phyloP scores from a whole-genome alignment of 164 flowering plant species.

The Aristolochia californica region DNA sequence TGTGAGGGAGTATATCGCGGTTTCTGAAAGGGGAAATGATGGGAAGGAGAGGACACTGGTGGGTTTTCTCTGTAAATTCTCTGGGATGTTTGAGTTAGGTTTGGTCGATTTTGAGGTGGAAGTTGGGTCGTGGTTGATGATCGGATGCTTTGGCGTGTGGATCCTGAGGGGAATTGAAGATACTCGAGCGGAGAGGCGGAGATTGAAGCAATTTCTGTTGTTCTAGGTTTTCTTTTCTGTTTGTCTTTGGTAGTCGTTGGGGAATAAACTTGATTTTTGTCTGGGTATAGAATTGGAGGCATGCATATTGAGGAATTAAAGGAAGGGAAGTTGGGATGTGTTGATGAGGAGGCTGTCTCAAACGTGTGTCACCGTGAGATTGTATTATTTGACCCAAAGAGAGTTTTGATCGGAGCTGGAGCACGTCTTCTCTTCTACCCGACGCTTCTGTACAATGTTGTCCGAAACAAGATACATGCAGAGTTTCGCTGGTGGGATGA shows the following conservation, averaged over 20 bases:
- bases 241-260: not conserved
- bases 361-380: conserved; percentile 11
- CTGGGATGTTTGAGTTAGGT: too few relatives aligned
- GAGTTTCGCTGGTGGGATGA: conserved; percentile 95
- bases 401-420: conserved; percentile 63
- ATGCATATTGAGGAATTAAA: conserved; percentile 67
- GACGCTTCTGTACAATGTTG: conserved; percentile 70
- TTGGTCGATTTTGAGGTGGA: not conserved
- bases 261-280: not conserved
- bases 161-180: too few relatives aligned
- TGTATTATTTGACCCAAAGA: conserved; percentile 32
- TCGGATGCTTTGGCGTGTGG: too few relatives aligned
- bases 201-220: not conserved
- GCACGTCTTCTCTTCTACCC: conserved; percentile 83
- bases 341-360: conserved; percentile 10
- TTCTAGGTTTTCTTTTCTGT: not conserved
- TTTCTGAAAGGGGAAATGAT: too few relatives aligned
- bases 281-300: conserved; percentile 15
- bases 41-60: too few relatives aligned
- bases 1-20: too few relatives aligned
- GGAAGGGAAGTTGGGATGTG: conserved; percentile 21
- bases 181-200: not conserved
- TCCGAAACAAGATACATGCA: conserved; percentile 69
- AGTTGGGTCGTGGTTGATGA: not conserved
- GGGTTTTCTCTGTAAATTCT: too few relatives aligned